Percentiles rank a stretch among this genome's conserved stretches.
These are phyloP conservation scores for Sporisorium graminicola DNA, from an alignment of 1,284 basidiomycete species.

Conservation along the genomic window DNA sequence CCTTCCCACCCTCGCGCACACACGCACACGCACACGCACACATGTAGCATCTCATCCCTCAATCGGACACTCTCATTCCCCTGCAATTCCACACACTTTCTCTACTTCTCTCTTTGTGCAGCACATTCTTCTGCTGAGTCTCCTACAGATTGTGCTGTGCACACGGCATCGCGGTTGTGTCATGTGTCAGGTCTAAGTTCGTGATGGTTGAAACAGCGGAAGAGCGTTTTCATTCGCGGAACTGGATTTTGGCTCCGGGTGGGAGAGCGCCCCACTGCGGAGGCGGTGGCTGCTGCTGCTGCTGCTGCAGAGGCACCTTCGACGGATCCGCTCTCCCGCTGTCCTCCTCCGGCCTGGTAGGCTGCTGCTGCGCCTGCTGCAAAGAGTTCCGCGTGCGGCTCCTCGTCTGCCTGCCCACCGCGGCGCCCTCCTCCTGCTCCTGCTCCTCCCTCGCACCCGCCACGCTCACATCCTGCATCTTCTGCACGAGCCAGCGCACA, in stretches of 20 bases:
- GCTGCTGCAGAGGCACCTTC: not conserved
- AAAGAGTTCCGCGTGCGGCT: not conserved
- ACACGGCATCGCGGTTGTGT: not conserved
- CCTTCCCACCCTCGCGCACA: not conserved
- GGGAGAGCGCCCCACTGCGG: constrained; percentile 61
- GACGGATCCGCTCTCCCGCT: not conserved
- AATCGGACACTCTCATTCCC: not conserved
- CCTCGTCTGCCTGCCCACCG: constrained; percentile 15
- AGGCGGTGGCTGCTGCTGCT: constrained; percentile 18
- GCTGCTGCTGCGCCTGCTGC: constrained; percentile 2
- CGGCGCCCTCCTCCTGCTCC: not conserved
- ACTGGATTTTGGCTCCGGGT: constrained; percentile 59
- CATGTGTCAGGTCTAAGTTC: no score
- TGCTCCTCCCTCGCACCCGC: constrained; percentile 10
- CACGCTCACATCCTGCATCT: constrained; percentile 11
- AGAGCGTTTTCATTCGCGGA: constrained; percentile 47
- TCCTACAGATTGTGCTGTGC: no score
- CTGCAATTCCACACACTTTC: not conserved
- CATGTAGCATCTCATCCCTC: not conserved
- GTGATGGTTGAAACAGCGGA: no score
- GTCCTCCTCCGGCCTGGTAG: constrained; percentile 9
- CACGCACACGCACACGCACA: constrained; percentile 1
- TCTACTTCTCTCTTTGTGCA: no score
- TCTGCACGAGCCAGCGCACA: constrained; percentile 36
- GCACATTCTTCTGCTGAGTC: no score